These are phyloP conservation scores for Thuja plicata DNA, from an alignment of 83 land plant species.

Conservation along the genomic window DNA sequence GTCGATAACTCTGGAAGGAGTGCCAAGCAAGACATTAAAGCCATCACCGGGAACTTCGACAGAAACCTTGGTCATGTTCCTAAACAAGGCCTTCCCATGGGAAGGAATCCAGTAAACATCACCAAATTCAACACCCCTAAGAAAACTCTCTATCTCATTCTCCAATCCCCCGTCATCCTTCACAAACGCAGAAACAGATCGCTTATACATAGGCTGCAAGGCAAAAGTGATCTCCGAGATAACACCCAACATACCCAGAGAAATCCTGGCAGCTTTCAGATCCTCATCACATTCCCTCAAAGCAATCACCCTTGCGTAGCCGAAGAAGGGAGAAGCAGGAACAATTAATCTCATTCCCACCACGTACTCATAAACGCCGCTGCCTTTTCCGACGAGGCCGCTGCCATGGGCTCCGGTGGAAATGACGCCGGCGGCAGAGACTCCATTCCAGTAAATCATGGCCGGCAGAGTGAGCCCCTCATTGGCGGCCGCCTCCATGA, in stretches of 20 bases:
- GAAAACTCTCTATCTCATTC: not conserved
- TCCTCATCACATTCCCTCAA: conserved; percentile 13
- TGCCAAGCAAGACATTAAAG: not conserved
- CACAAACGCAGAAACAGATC: conserved; percentile 1
- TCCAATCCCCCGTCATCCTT: conserved; percentile 1
- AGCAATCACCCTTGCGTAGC: conserved; percentile 18
- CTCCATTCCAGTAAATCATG: conserved; percentile 27
- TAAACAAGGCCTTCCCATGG: conserved; percentile 17
- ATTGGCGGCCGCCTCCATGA: not conserved
- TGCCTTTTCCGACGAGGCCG: conserved; percentile 19
- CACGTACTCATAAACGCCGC: conserved; percentile 18
- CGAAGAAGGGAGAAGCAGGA: conserved; percentile 7
- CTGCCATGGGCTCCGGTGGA: conserved; percentile 34
- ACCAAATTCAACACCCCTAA: conserved; percentile 3
- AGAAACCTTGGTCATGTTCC: not conserved
- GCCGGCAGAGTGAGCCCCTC: conserved; percentile 15
- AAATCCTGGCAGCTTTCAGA: conserved; percentile 19
- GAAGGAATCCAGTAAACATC: conserved; percentile 23
- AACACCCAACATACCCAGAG: conserved; percentile 23
- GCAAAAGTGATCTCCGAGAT: conserved; percentile 23
- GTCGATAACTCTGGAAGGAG: not conserved
- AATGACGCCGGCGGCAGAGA: conserved; percentile 24
- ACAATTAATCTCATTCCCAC: conserved; percentile 20
- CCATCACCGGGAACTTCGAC: not conserved
- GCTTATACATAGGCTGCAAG: conserved; percentile 34